Evolutionary conservation across 1,284 basidiomycete species (phyloP), one percentile per base, ranked within the genome.

Genomic region (Trichosporon sp.): DNA sequence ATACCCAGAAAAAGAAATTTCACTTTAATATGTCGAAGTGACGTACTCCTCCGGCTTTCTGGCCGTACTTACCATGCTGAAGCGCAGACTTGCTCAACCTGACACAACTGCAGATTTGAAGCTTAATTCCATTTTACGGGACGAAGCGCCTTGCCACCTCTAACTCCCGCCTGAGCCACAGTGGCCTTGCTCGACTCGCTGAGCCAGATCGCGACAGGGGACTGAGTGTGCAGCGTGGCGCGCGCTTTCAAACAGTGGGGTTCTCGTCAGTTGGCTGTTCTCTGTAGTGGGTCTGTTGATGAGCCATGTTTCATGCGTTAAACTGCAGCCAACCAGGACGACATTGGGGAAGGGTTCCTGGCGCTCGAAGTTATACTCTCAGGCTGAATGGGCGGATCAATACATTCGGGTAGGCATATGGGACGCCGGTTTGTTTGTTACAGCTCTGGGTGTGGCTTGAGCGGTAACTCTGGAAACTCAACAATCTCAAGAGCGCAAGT

Each of bases 1-100:
- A 35, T 35, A 61, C 56, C 56, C 51, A 54, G 51, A 61, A 61
- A 61, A 35, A 61, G 56, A 61, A 19, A 61, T 14, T 35, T 61
- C 14, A 35, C 56, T 31, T 35, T 61, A 54, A 61, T 61, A 35
- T 61, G 56, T 32, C 26, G 26, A 61, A 16, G 32, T 31, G 26
- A 31, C 26, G 56, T 61, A 32, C 56, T 61, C 56, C 56, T 16
- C 56, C 3, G 16, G 6, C 4, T 26, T 54, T 54, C 51, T 54
- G 21, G 19, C 51, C 51, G 51, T 21, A 19, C 51, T 54, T 8
- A 6, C 19, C 2, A 16, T 26, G 51, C 51, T 21, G 51, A 8
- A 54, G 21, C 19, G 8, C 51, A 4, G 21, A 19, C 51, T 26
- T 54, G 3, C n/a, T 19, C 6, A 26, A 26, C 51, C 51, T 54